Evolutionary conservation across 441 rosid genomes (phyloP), one percentile per base, ranked within the genome.

Genomic region (Metrosideros polymorpha): DNA sequence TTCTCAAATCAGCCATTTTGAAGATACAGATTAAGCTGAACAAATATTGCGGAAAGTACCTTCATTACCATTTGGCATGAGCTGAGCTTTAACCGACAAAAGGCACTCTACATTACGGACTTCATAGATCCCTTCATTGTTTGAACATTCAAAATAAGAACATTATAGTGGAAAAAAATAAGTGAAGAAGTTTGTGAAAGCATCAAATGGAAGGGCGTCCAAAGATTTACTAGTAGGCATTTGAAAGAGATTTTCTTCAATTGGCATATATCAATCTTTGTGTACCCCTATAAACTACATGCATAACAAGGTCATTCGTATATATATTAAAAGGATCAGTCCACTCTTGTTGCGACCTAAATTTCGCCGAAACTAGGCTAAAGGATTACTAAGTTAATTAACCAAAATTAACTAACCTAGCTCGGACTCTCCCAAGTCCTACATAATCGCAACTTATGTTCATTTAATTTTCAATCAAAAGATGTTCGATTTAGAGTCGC

Each of bases 91-190:
- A 47, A 94, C 83, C 52, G 84, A 55, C 85, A 90, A 83, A 87
- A 94, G 93, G 86, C 94, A 91, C 87, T 90, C 91, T 42, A 92
- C n/a, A n/a, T 87, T 30, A 94, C 95, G 25, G 89, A 35, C 89
- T 91, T 91, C 92, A 93, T 84, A 45, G 94, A 88, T 77, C 94
- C 97, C 97, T 94, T 88, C 83, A 90, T 50, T 52, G 85, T 86
- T 76, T 45, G 84, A 77, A 89, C 59, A 63, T 83, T 84, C 89
- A 59, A 15, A 51, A 54, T 84, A 43, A 39, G 75, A 85, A 84
- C 45, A 10, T 22, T 71, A 24, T n/a, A 76, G 32, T 49, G 83
- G 47, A n/a, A 22, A 42, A 35, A 84, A 76, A n/a, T n/a, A 61
- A 66, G 12, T 29, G n/a, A 88, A 86, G 82, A 43, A 52, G 49